These are phyloP conservation scores for Ramichloridium luteum DNA, from an alignment of 2,329 filamentous ascomycete genomes.

Conservation along the genomic window DNA sequence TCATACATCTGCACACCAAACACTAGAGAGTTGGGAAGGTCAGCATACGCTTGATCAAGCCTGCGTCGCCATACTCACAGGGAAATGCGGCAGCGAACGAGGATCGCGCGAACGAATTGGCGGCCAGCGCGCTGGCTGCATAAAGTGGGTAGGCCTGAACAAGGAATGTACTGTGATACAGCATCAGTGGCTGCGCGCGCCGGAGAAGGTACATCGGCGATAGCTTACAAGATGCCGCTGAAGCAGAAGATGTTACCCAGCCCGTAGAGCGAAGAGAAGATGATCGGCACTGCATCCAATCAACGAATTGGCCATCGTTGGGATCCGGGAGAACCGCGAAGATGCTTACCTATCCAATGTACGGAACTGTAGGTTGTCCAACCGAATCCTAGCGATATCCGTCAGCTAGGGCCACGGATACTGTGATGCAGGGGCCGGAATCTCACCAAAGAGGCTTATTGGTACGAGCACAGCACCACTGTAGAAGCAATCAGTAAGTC, in stretches of 20 bases:
- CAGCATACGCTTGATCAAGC: constrained; percentile 8
- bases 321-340: too few relatives aligned
- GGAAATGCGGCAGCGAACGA: constrained; percentile 30
- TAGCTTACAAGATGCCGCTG: constrained; percentile 42
- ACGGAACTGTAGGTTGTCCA: constrained; percentile 14
- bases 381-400: too few relatives aligned
- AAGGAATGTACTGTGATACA: constrained; percentile 11
- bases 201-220: constrained; percentile 2
- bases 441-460: constrained; percentile 62
- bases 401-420: too few relatives aligned
- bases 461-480: constrained; percentile 65
- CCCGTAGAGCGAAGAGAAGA: constrained; percentile 37
- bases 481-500: constrained; percentile 12
- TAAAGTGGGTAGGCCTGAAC: constrained; percentile 33
- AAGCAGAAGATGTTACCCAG: constrained; percentile 54
- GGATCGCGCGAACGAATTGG: constrained; percentile 38
- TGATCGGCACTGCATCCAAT: constrained; percentile 38
- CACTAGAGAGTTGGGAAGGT: constrained; percentile 24
- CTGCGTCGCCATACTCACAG: constrained; percentile 3
- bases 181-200: constrained; percentile 8
- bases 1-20: constrained; percentile 40
- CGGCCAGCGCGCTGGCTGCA: constrained; percentile 38
- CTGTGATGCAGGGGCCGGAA: too few relatives aligned
- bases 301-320: too few relatives aligned
- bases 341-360: constrained; percentile 14